Percentiles rank a stretch among this genome's conserved stretches.
Evolutionary conservation across 1,284 basidiomycete species (phyloP).

Genomic region (Mycena citricolor): DNA sequence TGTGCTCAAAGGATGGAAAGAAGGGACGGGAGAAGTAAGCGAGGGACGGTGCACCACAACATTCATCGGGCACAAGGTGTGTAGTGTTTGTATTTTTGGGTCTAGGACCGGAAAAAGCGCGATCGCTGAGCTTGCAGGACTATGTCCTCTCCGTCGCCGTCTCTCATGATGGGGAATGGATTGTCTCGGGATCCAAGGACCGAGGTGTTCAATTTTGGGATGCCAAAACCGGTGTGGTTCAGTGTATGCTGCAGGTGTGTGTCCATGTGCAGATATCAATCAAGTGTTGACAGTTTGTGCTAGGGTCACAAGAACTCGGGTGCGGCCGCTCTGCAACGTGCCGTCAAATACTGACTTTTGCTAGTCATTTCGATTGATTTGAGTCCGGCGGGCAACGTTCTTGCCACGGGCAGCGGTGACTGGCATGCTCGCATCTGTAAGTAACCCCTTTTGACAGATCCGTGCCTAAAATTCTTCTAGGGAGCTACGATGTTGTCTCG

Average conservation of each 20-base stretch:
- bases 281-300: background rate
- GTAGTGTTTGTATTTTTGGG: slow-evolving; percentile 26
- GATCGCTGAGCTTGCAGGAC: slow-evolving; percentile 44
- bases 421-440: slow-evolving; percentile 80
- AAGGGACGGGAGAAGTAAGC: slow-evolving; percentile 17
- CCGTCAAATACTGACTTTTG: slow-evolving; percentile 4
- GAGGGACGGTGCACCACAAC: slow-evolving; percentile 65
- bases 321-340: slow-evolving; percentile 30
- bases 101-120: background rate
- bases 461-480: slow-evolving; percentile 1
- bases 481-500: slow-evolving; percentile 13
- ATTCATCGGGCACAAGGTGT: slow-evolving; percentile 82
- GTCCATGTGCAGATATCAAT: too few relatives aligned
- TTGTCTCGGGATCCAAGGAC: slow-evolving; percentile 90
- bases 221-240: slow-evolving; percentile 67
- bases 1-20: slow-evolving; percentile 17
- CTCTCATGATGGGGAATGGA: slow-evolving; percentile 83
- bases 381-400: slow-evolving; percentile 68
- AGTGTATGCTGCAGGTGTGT: slow-evolving; percentile 77
- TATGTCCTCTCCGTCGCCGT: slow-evolving; percentile 81
- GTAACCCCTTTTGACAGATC: slow-evolving; percentile 25
- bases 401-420: slow-evolving; percentile 89
- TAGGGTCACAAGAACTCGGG: slow-evolving; percentile 80
- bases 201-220: slow-evolving; percentile 91
- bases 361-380: slow-evolving; percentile 84